Evolutionary conservation across 1,139 yeast species (phyloP), one percentile per base, ranked within the genome.

Genomic region (Arxiozyma telluris): DNA sequence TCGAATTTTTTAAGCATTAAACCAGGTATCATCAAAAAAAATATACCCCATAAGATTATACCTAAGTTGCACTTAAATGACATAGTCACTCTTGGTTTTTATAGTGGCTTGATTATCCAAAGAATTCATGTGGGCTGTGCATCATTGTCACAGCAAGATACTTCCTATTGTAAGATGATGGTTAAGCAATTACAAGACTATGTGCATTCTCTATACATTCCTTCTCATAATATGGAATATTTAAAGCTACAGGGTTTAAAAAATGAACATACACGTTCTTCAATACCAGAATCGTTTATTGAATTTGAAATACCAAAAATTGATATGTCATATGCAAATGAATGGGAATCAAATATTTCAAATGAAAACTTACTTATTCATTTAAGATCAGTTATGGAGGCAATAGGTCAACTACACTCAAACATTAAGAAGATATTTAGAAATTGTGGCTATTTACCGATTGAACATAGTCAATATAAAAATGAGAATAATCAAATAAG

Each of bases 271-370:
- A 22, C 15, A 17, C 30, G 20, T 25, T 7, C 18, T 34, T 2
- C 8, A 34, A 12, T 3, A n/a, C 5, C 30, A 11, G 84, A 84
- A 1, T 75, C 81, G 50, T 76, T 73, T 63, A 78, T 82, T 49
- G 86, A 82, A 58, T 82, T 82, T 63, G 70, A 72, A 22, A 58
- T 79, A 30, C 76, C 74, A 73, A 76, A 57, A 73, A 81, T 7
- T n/a, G 34, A n/a, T 5, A 25, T 27, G 6, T 30, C 27, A 18
- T 30, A 51, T 17, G 3, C 22, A 18, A 20, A 15, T 21, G 25
- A 41, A 15, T 5, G n/a, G 8, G 25, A 20, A 15, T 41, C 46
- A 25, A 25, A 41, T 27, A 12, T 42, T 49, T 72, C 81, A 53
- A 76, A 76, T 58, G 77, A 76, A 46, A 80, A 78, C 42, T 70